Conservation (phyloP, 1,284 basidiomycete species). For the Rhizoctonia solani region DNA sequence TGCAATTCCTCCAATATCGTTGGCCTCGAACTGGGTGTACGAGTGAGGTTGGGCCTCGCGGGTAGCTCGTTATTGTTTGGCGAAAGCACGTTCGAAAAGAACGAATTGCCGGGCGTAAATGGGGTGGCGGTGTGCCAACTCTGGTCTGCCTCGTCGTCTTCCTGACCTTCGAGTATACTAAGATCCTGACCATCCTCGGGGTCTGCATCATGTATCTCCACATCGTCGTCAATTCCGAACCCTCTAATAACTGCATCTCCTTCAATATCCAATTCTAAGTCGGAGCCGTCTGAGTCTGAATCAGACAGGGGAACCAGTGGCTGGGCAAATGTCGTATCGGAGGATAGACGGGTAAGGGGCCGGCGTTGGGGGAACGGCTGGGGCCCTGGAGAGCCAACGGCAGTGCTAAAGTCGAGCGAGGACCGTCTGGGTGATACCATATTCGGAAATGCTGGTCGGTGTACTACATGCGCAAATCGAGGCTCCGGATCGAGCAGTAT, state of each 20-base stretch:
- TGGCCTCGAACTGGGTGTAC: conserved; percentile 29
- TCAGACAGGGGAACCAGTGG: conserved; percentile 21
- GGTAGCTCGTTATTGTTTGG: not conserved
- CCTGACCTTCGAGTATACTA: conserved; percentile 1
- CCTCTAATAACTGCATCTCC: conserved; percentile 16
- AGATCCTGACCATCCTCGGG: conserved; percentile 21
- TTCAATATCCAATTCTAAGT: conserved; percentile 23
- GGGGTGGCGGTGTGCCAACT: conserved; percentile 29
- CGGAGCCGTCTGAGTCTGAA: conserved; percentile 22
- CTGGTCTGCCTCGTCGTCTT: conserved; percentile 16
- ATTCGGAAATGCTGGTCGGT: conserved; percentile 14
- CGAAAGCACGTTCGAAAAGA: not conserved
- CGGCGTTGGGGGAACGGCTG: not conserved
- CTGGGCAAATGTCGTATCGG: conserved; percentile 26
- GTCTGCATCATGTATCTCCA: conserved; percentile 27
- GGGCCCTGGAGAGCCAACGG: not conserved
- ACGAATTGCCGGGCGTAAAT: not conserved
- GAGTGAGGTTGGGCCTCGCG: conserved; percentile 10
- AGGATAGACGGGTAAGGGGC: conserved; percentile 18
- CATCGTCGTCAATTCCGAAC: conserved; percentile 25
- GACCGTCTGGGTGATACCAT: conserved; percentile 14
- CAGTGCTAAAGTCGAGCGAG: conserved; percentile 9
- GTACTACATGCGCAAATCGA: conserved; percentile 22
- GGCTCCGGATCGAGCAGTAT: conserved; percentile 20
- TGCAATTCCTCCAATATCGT: conserved; percentile 30